Base-by-base conservation (phyloP, 768 basidiomycete genomes). In the Mycena amicta region DNA sequence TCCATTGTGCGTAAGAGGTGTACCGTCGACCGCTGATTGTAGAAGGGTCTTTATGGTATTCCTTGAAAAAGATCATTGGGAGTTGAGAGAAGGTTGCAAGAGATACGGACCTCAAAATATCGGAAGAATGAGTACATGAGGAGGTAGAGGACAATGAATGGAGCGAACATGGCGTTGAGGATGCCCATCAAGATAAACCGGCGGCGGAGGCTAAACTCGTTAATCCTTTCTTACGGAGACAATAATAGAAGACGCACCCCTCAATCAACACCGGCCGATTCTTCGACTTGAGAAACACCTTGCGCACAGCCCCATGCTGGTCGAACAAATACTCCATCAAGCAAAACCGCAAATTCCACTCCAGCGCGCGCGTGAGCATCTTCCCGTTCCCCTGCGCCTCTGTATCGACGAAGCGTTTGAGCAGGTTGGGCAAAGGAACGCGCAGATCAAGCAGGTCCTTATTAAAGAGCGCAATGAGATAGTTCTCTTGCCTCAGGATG, bases 61-160 rank as follows among this genome's bases (percentile, higher is more conserved):
- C 95, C 97, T 99, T 65, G 16, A 50, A 41, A 52, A 12, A 47
- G 30, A 31, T 39, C n/a, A n/a, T n/a, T n/a, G n/a, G 70, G 20
- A 70, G 29, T 30, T 25, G 59, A 27, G 40, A 27, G 23, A 30
- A 30, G 39, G 12, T 39, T 20, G 1, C 4, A 39, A 22, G 37
- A 53, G 53, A 22, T 20, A 72, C 86, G 52, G 49, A 94, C 97
- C 81, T 99, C 97, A 61, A 99, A 99, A 72, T 99, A 99, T 3
- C 96, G 91, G 81, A 99, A 99, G 82, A 99, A 99, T 1, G 95
- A 98, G 71, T 97, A 99, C 87, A 98, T 92, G 39, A 98, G 74
- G 41, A 98, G 84, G 72, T 99, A 99, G 18, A 95, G 77, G 29
- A 98, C 92, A 67, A 99, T 98, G 75, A 98, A 96, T 0, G 97